Conservation (phyloP, 2,329 filamentous ascomycete genomes). For the Aspergillus terreus region DNA sequence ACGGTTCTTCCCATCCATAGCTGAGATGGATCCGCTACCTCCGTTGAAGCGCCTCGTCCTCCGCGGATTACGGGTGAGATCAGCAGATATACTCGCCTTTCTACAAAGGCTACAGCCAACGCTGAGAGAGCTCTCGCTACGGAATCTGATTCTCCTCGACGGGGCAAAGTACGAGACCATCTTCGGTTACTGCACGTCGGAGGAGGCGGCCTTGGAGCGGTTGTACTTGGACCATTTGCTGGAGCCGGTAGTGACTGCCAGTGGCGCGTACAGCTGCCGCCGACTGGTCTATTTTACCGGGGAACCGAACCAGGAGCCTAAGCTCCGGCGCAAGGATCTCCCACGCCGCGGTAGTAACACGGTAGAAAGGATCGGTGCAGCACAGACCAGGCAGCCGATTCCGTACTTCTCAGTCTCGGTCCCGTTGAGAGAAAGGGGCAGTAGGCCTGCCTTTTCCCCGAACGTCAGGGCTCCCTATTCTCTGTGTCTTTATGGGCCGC, state of each 20-base stretch:
- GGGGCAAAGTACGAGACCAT: slow-evolving; percentile 2
- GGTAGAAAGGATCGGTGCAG: not conserved
- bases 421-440: not conserved
- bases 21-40: not conserved
- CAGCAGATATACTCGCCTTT: slow-evolving; percentile 4
- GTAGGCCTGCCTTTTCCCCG: not conserved
- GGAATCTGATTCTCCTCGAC: not conserved
- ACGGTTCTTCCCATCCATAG: slow-evolving; percentile 2
- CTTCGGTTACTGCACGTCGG: slow-evolving; percentile 1
- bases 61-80: not conserved
- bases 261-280: not conserved
- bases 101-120: not conserved
- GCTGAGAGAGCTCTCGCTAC: not conserved
- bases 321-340: slow-evolving; percentile 1
- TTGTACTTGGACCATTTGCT: slow-evolving; percentile 1
- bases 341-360: not conserved
- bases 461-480: slow-evolving; percentile 1
- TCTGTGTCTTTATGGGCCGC: not conserved
- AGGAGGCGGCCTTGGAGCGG: not conserved
- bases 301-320: slow-evolving; percentile 3
- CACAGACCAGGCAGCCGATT: slow-evolving; percentile 1
- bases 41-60: not conserved
- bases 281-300: slow-evolving; percentile 1
- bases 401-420: not conserved
- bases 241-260: not conserved